Evolutionary conservation across 108 stramenopile genomes (phyloP), one percentile per base, ranked within the genome.

Genomic region (Nannochloropsis oceanica): DNA sequence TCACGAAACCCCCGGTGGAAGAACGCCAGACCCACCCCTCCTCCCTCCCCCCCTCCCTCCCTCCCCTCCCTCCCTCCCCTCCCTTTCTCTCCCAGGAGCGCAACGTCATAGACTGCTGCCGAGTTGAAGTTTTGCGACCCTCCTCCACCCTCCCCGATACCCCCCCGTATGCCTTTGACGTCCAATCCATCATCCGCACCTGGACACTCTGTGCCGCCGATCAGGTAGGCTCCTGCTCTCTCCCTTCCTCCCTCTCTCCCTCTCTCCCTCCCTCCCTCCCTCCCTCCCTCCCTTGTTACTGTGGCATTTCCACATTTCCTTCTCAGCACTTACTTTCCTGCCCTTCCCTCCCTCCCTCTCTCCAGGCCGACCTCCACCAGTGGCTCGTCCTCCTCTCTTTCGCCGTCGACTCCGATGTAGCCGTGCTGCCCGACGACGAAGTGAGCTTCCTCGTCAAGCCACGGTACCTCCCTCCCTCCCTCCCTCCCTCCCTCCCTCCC

Each of bases 371-470:
- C 86, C 81, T 87, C 43, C 84, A 86, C 79, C 42, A 13, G 25
- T 89, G 89, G 86, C 86, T 89, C 26, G 44, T 86, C 83, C 13
- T 86, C 43, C 27, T 89, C 27, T 84, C 89, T n/a, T 25, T 73
- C 8, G 83, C 83, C 44, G 82, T 89, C 27, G 89, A 89, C 83
- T 83, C 84, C 34, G 89, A 89, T 34, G 86, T 86, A 44, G 86
- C 86, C 59, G 86, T 89, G 27, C 43, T 89, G 14, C 89, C 89
- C 81, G 89, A 89, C 50, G 89, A 89, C 42, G 89, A 89, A 43
- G 44, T 89, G 8, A 27, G 20, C 59, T 89, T 86, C 85, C 26
- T 26, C 12, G 89, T 89, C 44, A 89, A 89, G 86, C 79, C 89
- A 27, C 82, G 44, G 84, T 25, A 50, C n/a, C n/a, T n/a, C n/a